Base-by-base conservation (phyloP, 768 basidiomycete genomes). In the Suillus fuscotomentosus region DNA sequence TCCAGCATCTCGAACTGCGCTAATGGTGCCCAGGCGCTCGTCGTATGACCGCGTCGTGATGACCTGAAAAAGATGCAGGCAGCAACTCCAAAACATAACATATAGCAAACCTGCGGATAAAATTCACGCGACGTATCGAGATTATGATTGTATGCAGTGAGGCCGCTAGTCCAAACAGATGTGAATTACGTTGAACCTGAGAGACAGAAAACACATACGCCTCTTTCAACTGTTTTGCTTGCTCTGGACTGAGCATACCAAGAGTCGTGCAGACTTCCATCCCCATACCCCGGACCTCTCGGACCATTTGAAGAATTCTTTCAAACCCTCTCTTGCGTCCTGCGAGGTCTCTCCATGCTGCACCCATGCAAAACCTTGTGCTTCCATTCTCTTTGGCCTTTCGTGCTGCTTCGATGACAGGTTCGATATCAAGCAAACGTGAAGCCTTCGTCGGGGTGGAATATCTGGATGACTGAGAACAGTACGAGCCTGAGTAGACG, bases 221-320 rank as follows among this genome's bases (percentile, higher is more conserved):
- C 80, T 95, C 89, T 76, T 98, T 99, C 66, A 99, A 83, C 70
- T 90, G 90, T 67, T 81, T 81, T 31, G 97, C 97, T 77, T 99
- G 97, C 64, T 95, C 94, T 27, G 95, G 92, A 13, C 88, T 87
- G 55, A 99, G 83, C 97, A 99, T 99, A 54, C 97, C 97, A 38
- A 99, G 86, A 5, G 97, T 99, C 48, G 97, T 98, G 81, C 97
- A 99, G 31, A 99, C 97, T 79, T 99, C 97, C 97, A 99, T 97
- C 47, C 90, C 96, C 93, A 98, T 95, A 22, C 86, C 92, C 68
- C 96, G 88, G 75, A 94, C 88, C 76, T 93, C 86, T 42, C 84
- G 82, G 63, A 99, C 96, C 95, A 99, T 99, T 67, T 87, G 81
- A 67, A 99, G 79, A 70, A 99, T 98, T 70, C 87, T 86, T 74